Percentiles rank a stretch among this genome's conserved stretches.
Evolutionary conservation across 805 yeast species (phyloP).

Genomic region (Nakazawaea molendinolei): DNA sequence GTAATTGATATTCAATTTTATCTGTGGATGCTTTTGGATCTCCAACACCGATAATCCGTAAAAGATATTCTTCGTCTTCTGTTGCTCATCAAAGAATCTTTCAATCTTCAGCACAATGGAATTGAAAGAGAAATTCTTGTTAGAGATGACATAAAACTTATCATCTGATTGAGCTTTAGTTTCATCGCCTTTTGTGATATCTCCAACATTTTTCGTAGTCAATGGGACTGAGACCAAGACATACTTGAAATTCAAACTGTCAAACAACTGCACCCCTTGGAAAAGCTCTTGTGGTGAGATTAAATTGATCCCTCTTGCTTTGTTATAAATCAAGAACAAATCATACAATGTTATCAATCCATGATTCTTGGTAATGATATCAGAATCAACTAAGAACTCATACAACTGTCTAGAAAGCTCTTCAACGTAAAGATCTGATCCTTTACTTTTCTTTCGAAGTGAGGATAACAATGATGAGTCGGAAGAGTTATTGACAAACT

Average conservation of each 20-base stretch:
- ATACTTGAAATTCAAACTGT: conserved; percentile 29
- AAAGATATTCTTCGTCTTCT: not conserved
- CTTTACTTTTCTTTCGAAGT: conserved; percentile 13
- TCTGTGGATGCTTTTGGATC: conserved; percentile 19
- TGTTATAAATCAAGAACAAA: conserved; percentile 55
- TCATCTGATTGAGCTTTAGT: conserved; percentile 3
- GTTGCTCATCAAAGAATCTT: conserved; percentile 11
- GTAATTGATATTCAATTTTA: conserved; percentile 20
- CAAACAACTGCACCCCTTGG: conserved; percentile 54
- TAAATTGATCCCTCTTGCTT: conserved; percentile 58
- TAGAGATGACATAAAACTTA: conserved; percentile 21
- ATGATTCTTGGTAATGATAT: conserved; percentile 41
- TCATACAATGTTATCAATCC: conserved; percentile 60
- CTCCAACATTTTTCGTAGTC: conserved; percentile 27
- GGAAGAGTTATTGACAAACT: conserved; percentile 19
- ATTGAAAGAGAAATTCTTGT: conserved; percentile 16
- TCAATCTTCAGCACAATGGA: conserved; percentile 20
- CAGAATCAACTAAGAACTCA: conserved; percentile 49
- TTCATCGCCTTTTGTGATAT: conserved; percentile 20
- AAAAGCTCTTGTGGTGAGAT: conserved; percentile 64
- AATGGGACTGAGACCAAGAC: conserved; percentile 43
- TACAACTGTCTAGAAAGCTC: conserved; percentile 77
- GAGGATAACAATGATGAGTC: conserved; percentile 17
- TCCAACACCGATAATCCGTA: conserved; percentile 23
- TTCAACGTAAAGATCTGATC: conserved; percentile 29